Evolutionary conservation across 495 filamentous ascomycete species (phyloP).

Genomic region (Hypomontagnella monticulosa): DNA sequence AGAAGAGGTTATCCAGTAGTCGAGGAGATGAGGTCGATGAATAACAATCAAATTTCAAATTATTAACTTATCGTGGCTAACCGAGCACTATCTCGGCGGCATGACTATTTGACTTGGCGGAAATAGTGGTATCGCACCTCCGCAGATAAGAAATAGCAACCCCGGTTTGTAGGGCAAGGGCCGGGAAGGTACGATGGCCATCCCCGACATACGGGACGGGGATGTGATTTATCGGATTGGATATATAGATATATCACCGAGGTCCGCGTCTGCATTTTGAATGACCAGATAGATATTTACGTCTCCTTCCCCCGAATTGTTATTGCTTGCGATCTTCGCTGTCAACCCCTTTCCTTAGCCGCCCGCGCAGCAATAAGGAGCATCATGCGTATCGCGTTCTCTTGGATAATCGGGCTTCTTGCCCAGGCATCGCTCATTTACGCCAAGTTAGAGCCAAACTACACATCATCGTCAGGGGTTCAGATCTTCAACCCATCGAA

Average conservation of each 20-base stretch:
- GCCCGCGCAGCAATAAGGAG: background rate
- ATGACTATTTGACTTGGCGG: background rate
- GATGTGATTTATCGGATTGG: background rate
- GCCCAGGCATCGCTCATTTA: background rate
- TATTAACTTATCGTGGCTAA: no score
- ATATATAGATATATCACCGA: background rate
- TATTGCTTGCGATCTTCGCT: background rate
- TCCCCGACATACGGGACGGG: slow-evolving; percentile 8
- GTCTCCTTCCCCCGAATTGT: no score
- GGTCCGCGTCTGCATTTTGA: no score
- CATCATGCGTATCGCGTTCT: slow-evolving; percentile 10
- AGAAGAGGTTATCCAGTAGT: no score
- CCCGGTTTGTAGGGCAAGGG: background rate
- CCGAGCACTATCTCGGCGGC: no score
- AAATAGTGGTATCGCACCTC: background rate
- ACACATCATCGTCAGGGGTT: slow-evolving; percentile 34
- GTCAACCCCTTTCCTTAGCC: no score
- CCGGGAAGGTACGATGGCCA: background rate
- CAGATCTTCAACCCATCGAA: slow-evolving; percentile 34
- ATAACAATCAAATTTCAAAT: no score
- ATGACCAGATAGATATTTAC: no score
- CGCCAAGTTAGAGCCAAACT: slow-evolving; percentile 31
- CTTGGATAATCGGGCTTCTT: slow-evolving; percentile 7
- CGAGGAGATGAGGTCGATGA: no score
- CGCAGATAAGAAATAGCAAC: slow-evolving; percentile 4